Conservation (phyloP, 176 grass and related monocot genomes). For the Melocanna baccifera region DNA sequence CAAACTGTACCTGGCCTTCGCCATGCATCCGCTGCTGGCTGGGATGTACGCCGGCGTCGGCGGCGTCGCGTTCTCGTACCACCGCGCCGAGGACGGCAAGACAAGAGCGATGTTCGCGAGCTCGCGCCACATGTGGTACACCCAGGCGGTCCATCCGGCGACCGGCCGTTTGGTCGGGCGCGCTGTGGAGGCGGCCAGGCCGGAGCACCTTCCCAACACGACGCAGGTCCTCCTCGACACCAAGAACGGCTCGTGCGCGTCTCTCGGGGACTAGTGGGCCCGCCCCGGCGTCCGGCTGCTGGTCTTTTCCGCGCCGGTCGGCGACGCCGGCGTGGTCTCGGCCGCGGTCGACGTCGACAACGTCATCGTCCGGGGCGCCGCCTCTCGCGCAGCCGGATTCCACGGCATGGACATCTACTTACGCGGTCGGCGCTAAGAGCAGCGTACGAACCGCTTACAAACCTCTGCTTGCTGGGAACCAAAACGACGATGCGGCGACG, state of each 20-base stretch:
- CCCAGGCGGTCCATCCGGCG: constrained; percentile 12
- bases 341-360: constrained; percentile 3
- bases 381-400: not conserved
- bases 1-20: constrained; percentile 22
- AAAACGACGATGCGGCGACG: not conserved
- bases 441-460: not conserved
- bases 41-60: constrained; percentile 35
- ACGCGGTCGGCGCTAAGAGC: not conserved
- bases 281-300: constrained; percentile 6
- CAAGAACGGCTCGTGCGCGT: constrained; percentile 1
- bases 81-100: constrained; percentile 1
- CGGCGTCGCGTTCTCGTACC: constrained; percentile 42
- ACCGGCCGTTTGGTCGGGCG: not conserved
- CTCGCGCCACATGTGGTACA: not conserved
- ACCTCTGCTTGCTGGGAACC: not conserved
- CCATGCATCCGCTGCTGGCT: constrained; percentile 29
- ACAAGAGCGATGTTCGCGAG: not conserved
- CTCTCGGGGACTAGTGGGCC: constrained; percentile 16
- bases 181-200: not conserved
- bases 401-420: constrained; percentile 22
- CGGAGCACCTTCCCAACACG: not conserved
- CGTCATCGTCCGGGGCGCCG: not conserved
- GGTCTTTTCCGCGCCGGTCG: constrained; percentile 20
- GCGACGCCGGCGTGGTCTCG: constrained; percentile 16
- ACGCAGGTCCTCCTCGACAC: not conserved